Conservation (phyloP, 306 rosid species). For the Crotalaria pallida region DNA sequence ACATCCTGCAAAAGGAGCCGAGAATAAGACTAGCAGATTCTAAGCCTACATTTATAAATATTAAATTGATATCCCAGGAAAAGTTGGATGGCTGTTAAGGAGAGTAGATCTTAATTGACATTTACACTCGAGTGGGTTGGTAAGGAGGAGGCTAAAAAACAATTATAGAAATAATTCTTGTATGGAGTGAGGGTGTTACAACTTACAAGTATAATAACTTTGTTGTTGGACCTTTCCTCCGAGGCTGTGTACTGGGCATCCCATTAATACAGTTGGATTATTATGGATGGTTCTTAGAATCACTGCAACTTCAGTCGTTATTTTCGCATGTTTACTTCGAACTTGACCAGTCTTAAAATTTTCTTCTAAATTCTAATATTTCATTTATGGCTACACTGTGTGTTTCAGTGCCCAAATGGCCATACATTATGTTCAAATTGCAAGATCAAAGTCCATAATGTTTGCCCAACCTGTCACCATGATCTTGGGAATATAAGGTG, state of each 20-base stretch:
- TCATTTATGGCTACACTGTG: slow-evolving; percentile 10
- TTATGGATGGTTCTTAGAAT: neutral
- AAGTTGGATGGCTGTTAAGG: slow-evolving; percentile 6
- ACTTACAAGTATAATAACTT: no score
- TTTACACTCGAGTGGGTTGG: neutral
- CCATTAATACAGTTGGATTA: neutral
- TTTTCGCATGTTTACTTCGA: slow-evolving; percentile 4
- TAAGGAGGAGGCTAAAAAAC: neutral
- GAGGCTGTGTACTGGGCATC: neutral
- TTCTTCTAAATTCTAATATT: slow-evolving; percentile 18
- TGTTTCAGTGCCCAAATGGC: slow-evolving; percentile 91
- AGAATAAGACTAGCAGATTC: neutral
- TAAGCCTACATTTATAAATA: neutral
- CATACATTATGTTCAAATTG: slow-evolving; percentile 88
- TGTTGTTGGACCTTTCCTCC: neutral
- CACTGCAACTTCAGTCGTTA: neutral
- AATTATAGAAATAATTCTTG: neutral
- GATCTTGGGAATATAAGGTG: slow-evolving; percentile 88
- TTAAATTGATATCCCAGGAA: neutral
- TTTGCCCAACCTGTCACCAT: slow-evolving; percentile 80
- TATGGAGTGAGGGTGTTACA: neutral
- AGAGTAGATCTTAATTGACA: neutral
- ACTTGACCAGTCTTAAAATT: neutral
- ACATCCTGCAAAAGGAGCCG: neutral
- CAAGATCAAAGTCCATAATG: slow-evolving; percentile 66